Evolutionary conservation across 2,329 filamentous ascomycete genomes (phyloP).

Genomic region (Fusarium dlaminii): DNA sequence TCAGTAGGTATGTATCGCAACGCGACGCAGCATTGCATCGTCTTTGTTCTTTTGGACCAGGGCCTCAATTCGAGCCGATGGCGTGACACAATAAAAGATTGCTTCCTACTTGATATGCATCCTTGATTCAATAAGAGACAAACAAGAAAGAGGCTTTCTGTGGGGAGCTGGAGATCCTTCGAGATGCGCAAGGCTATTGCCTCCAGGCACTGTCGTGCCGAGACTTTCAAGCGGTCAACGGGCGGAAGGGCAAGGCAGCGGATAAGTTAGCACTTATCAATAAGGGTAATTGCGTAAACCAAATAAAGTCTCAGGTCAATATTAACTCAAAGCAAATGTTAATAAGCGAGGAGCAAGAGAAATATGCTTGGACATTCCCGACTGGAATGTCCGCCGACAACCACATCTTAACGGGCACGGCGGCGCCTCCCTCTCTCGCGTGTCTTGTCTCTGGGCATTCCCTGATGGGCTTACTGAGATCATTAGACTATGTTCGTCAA

Average conservation of each 20-base stretch:
- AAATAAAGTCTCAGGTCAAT: not conserved
- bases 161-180: slow-evolving; percentile 6
- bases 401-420: slow-evolving; percentile 36
- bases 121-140: not conserved
- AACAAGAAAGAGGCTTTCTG: slow-evolving; percentile 8
- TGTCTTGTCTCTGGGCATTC: not conserved
- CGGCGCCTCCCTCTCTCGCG: slow-evolving; percentile 33
- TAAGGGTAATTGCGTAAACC: not conserved
- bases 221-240: not conserved
- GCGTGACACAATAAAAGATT: not conserved
- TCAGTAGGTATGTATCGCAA: not conserved
- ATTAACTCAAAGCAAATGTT: not conserved
- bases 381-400: slow-evolving; percentile 20
- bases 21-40: not conserved
- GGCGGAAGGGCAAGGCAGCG: not conserved
- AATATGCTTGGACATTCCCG: slow-evolving; percentile 22
- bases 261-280: not conserved
- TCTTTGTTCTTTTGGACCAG: slow-evolving; percentile 6
- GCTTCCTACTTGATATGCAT: not conserved
- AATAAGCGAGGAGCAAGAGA: not conserved
- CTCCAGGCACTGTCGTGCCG: slow-evolving; percentile 1
- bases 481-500: not conserved
- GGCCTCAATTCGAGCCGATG: not conserved
- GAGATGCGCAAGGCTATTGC: slow-evolving; percentile 29
- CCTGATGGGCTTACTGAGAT: not conserved